Conservation (phyloP, 768 basidiomycete genomes). For the Chalciporus chontae region DNA sequence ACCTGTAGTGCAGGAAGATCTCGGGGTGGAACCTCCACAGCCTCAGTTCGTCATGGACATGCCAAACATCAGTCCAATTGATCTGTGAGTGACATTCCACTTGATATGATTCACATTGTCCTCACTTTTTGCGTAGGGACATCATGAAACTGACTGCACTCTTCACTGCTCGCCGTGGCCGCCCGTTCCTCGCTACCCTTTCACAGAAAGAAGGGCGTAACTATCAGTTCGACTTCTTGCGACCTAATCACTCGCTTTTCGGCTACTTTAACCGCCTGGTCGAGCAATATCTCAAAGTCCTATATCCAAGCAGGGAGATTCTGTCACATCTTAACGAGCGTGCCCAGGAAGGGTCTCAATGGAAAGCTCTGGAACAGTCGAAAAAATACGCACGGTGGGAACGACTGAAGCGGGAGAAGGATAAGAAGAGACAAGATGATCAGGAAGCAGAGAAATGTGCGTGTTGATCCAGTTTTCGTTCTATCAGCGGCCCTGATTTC, state of each 20-base stretch:
- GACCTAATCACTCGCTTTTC: conserved; percentile 94
- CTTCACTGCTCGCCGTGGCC: conserved; percentile 90
- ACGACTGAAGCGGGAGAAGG: conserved; percentile 74
- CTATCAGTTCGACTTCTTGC: conserved; percentile 96
- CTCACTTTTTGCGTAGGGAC: conserved; percentile 51
- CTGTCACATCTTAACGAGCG: conserved; percentile 72
- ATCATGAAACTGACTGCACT: conserved; percentile 95
- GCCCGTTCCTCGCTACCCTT: conserved; percentile 78
- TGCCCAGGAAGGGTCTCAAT: conserved; percentile 61
- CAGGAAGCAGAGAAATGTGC: conserved; percentile 85
- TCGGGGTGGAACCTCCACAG: conserved; percentile 72
- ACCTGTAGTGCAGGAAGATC: conserved; percentile 46
- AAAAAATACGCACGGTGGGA: conserved; percentile 87
- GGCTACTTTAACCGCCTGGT: conserved; percentile 96
- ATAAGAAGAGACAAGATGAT: conserved; percentile 84
- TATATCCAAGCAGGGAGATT: conserved; percentile 76
- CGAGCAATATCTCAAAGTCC: conserved; percentile 90
- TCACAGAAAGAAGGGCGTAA: conserved; percentile 90
- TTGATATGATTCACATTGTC: not conserved
- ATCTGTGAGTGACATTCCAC: conserved; percentile 65
- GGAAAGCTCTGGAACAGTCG: conserved; percentile 76
- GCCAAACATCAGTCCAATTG: conserved; percentile 83
- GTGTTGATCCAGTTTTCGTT: conserved; percentile 27
- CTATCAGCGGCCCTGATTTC: conserved; percentile 3
- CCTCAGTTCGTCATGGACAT: conserved; percentile 83